Evolutionary conservation across 768 basidiomycete genomes (phyloP).

Genomic region (Gautieria morchelliformis): DNA sequence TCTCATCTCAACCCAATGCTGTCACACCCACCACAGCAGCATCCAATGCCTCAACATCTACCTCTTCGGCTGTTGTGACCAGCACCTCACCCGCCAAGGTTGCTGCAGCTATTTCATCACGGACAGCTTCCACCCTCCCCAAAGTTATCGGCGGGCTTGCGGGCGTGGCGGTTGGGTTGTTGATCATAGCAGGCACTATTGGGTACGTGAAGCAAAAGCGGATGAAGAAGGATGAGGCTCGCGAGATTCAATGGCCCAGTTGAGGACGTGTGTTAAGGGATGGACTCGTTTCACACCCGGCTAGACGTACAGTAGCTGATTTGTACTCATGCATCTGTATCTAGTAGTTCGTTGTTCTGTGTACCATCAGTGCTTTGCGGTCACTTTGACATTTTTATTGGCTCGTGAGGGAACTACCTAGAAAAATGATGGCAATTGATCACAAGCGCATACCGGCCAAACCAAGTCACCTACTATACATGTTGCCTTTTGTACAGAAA

Average conservation of each 20-base stretch:
- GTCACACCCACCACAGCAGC: not conserved
- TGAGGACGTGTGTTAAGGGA: not conserved
- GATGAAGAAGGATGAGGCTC: not conserved
- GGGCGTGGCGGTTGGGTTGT: not conserved
- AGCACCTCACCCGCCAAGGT: not conserved
- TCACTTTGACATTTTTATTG: too few relatives aligned
- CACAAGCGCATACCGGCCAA: not conserved
- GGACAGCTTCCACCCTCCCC: not conserved
- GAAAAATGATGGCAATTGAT: too few relatives aligned
- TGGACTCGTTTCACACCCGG: not conserved
- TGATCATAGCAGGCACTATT: slow-evolving; percentile 1
- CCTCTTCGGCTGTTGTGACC: not conserved
- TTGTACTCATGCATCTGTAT: too few relatives aligned
- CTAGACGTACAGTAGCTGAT: too few relatives aligned
- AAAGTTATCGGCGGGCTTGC: slow-evolving; percentile 7
- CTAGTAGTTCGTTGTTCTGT: too few relatives aligned
- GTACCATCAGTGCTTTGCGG: too few relatives aligned
- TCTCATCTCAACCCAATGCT: not conserved
- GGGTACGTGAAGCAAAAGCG: slow-evolving; percentile 3
- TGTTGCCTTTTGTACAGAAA: not conserved
- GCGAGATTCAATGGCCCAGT: slow-evolving; percentile 2
- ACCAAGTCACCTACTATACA: not conserved
- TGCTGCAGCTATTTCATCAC: not conserved
- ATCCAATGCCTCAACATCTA: not conserved
- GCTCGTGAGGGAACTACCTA: too few relatives aligned